Conservation (phyloP, 2,329 filamentous ascomycete species). For the Diaporthe longicolla region DNA sequence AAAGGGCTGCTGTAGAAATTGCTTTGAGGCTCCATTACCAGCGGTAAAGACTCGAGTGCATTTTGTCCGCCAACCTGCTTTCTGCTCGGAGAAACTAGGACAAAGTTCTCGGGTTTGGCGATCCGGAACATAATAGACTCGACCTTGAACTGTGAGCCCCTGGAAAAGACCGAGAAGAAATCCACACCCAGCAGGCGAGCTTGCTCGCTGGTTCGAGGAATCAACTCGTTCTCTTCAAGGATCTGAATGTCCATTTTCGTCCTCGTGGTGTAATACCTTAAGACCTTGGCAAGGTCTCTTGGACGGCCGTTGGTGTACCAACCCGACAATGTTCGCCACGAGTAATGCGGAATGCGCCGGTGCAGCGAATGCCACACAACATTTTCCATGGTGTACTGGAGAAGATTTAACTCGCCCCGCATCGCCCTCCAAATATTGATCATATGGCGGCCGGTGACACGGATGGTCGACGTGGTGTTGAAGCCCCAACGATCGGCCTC, state of each 20-base stretch:
- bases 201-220: slow-evolving; percentile 92
- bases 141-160: slow-evolving; percentile 98
- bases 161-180: slow-evolving; percentile 95
- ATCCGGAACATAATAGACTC: slow-evolving; percentile 99
- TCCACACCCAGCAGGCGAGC: slow-evolving; percentile 93
- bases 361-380: slow-evolving; percentile 93
- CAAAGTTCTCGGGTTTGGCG: slow-evolving; percentile 94
- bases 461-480: slow-evolving; percentile 91
- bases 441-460: slow-evolving; percentile 93
- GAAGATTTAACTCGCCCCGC: slow-evolving; percentile 89
- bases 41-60: slow-evolving; percentile 90
- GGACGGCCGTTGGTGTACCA: slow-evolving; percentile 84
- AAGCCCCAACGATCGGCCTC: slow-evolving; percentile 94
- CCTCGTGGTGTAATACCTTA: slow-evolving; percentile 83
- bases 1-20: slow-evolving; percentile 93
- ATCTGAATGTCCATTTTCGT: slow-evolving; percentile 91
- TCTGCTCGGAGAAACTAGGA: slow-evolving; percentile 89
- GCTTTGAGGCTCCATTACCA: slow-evolving; percentile 98
- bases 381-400: slow-evolving; percentile 97
- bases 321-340: slow-evolving; percentile 80
- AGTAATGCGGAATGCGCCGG: slow-evolving; percentile 88
- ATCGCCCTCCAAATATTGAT: slow-evolving; percentile 98
- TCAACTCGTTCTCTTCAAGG: slow-evolving; percentile 88
- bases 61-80: slow-evolving; percentile 96
- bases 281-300: slow-evolving; percentile 78